Percentiles rank a stretch among this genome's conserved stretches.
These are phyloP conservation scores for Climacium dendroides DNA, from an alignment of 225 moss, liverwort and hornwort species.

Conservation along the genomic window DNA sequence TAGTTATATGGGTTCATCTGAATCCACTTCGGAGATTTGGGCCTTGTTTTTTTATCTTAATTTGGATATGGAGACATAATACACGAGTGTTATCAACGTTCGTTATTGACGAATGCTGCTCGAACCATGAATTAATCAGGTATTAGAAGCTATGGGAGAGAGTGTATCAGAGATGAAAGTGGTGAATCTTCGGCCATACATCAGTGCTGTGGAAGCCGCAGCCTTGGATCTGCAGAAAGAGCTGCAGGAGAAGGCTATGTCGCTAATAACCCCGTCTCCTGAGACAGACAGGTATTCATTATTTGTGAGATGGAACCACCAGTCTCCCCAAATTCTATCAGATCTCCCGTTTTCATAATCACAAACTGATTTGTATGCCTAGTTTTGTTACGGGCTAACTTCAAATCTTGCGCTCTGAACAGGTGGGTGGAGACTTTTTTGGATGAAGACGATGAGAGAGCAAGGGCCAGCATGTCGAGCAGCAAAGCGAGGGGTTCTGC, in stretches of 20 bases:
- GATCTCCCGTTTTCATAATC: background rate
- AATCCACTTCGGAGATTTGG: background rate
- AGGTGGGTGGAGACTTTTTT: slow-evolving; percentile 40
- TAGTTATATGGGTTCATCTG: background rate
- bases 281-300: slow-evolving; percentile 36
- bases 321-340: background rate
- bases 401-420: background rate
- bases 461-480: slow-evolving; percentile 45
- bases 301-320: background rate
- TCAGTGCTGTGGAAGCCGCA: slow-evolving; percentile 34
- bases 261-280: slow-evolving; percentile 17
- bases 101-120: background rate
- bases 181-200: slow-evolving; percentile 37
- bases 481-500: slow-evolving; percentile 35
- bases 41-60: background rate
- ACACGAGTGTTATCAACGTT: background rate
- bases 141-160: slow-evolving; percentile 42
- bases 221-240: slow-evolving; percentile 48
- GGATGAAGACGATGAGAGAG: slow-evolving; percentile 42
- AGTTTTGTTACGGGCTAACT: background rate
- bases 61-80: background rate
- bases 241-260: slow-evolving; percentile 39
- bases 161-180: slow-evolving; percentile 41
- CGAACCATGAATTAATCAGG: slow-evolving; percentile 9
- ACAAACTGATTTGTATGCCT: background rate